Conservation (phyloP, 495 filamentous ascomycete species). For the Penicillium simplicissimum region DNA sequence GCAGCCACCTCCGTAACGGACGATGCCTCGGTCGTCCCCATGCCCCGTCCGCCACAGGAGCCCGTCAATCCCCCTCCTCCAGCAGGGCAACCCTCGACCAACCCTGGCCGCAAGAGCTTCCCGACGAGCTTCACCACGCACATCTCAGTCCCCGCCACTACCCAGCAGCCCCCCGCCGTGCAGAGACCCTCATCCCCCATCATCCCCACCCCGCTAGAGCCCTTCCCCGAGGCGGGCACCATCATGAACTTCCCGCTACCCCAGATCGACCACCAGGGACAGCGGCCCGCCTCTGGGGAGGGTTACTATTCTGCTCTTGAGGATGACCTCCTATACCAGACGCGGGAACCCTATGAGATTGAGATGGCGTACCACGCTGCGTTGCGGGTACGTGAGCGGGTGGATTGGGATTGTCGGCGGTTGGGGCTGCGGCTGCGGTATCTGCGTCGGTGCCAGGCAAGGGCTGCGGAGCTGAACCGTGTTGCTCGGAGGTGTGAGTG, state of each 20-base stretch:
- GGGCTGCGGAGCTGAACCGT: neutral
- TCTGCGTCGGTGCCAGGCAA: neutral
- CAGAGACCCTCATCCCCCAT: neutral
- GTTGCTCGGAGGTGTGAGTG: neutral
- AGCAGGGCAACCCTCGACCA: neutral
- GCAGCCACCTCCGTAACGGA: neutral
- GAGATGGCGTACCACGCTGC: neutral
- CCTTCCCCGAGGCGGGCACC: neutral
- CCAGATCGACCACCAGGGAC: neutral
- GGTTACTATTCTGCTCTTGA: neutral
- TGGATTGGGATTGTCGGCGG: constrained; percentile 10
- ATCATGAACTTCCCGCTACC: constrained; percentile 5
- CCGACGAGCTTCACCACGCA: neutral
- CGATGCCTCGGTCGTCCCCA: neutral
- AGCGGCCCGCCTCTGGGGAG: neutral
- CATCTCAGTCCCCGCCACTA: neutral
- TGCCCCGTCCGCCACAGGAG: neutral
- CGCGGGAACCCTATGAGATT: neutral
- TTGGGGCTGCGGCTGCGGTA: constrained; percentile 5
- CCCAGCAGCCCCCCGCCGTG: neutral
- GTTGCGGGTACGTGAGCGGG: neutral
- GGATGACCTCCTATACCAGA: neutral
- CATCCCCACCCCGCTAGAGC: neutral
- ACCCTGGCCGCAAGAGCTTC: neutral
- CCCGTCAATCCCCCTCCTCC: neutral